Conservation (phyloP, 176 grass and related monocot species). For the Eleusine coracana region DNA sequence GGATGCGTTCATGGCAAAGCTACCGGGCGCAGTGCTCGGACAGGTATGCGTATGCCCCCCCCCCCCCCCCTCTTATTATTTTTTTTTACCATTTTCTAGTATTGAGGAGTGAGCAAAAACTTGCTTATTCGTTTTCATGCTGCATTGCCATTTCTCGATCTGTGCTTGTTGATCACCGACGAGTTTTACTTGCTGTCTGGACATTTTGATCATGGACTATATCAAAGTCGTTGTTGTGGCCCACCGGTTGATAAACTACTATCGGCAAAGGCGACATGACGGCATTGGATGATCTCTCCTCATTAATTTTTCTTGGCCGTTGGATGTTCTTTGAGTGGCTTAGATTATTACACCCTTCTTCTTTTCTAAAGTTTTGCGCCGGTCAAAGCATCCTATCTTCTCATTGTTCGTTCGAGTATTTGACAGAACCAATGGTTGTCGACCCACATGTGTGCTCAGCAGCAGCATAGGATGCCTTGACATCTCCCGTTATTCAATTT, state of each 20-base stretch:
- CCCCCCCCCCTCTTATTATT: not conserved
- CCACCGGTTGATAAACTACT: too few relatives aligned
- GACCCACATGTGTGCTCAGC: not conserved
- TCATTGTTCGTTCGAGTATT: not conserved
- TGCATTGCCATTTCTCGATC: too few relatives aligned
- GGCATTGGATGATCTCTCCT: not conserved
- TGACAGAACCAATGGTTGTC: not conserved
- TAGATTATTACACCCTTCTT: not conserved
- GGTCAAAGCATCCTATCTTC: not conserved
- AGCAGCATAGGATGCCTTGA: too few relatives aligned
- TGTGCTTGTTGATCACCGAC: too few relatives aligned
- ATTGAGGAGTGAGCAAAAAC: too few relatives aligned
- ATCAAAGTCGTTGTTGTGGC: too few relatives aligned
- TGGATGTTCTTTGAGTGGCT: not conserved
- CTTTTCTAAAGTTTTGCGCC: not conserved
- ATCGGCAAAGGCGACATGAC: too few relatives aligned
- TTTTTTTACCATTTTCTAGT: too few relatives aligned
- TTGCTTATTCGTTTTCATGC: too few relatives aligned
- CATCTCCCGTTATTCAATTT: too few relatives aligned
- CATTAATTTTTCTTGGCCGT: not conserved
- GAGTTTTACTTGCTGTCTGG: too few relatives aligned
- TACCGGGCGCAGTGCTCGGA: slow-evolving; percentile 64
- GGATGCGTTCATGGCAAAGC: slow-evolving; percentile 68
- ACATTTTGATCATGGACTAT: too few relatives aligned
- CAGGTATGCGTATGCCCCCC: slow-evolving; percentile 39